Evolutionary conservation across 768 basidiomycete genomes (phyloP), one percentile per base, ranked within the genome.

Genomic region (Mycena indigotica): DNA sequence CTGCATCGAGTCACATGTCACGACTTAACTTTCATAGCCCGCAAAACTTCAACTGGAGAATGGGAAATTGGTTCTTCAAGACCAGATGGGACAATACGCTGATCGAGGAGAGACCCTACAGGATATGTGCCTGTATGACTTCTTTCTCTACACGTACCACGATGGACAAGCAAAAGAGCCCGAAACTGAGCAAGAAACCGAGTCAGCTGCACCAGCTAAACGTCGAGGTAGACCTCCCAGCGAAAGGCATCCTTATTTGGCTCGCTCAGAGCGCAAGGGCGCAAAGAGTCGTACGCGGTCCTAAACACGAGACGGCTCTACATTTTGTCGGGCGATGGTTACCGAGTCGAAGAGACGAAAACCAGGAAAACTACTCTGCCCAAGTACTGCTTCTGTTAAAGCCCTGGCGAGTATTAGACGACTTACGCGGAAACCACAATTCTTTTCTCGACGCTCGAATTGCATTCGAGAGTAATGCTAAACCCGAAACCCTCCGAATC

Each of bases 321-420:
- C 63, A 70, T 21, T 64, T 78, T 46, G 57, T 75, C 4, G 75
- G 77, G 0, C 51, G 35, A 12, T 75, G 67, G 58, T 72, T 76
- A 48, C 69, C 71, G 0, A 44, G 67, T 1, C 26, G 29, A 2
- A 66, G 75, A 30, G 61, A 69, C 4, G 26, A 29, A 3, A 46
- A 58, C 3, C 28, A 1, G n/a, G 23, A 2, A 52, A 65, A 2
- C 50, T 74, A 75, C 35, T 60, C 50, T 24, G 73, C 73, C 1
- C 61, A 30, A 0, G 73, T 77, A 55, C 63, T 80, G 0, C 8
- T 64, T 13, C 53, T 80, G 0, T 56, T 77, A 1, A 69, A 68
- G 30, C 78, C 75, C 1, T 79, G 75, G 78, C 21, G 61, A 6
- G 4, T 4, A 73, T 0, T n/a, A n/a, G n/a, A n/a, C n/a, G 3